These are phyloP conservation scores for Chlorophyllum brunneum DNA, from an alignment of 768 basidiomycete species.

Conservation along the genomic window DNA sequence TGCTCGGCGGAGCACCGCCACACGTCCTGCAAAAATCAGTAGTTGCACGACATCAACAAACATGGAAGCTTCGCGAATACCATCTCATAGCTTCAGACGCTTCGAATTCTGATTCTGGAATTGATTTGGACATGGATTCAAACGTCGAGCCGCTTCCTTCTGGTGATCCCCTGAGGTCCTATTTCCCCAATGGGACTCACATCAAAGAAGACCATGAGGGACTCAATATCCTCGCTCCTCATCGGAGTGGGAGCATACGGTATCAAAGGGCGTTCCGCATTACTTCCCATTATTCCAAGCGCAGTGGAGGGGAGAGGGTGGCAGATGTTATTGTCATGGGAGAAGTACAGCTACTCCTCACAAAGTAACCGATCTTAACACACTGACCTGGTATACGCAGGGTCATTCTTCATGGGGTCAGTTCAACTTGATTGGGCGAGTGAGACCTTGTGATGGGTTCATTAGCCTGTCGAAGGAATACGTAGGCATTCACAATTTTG, in stretches of 20 bases:
- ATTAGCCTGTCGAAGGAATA: conserved; percentile 84
- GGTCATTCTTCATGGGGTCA: conserved; percentile 93
- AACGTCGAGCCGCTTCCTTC: conserved; percentile 37
- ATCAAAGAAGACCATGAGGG: conserved; percentile 46
- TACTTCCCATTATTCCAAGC: background rate
- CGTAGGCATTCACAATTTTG: conserved; percentile 35
- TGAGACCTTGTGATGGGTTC: conserved; percentile 80
- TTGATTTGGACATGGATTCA: conserved; percentile 26
- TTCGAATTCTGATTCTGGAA: conserved; percentile 27
- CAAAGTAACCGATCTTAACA: background rate
- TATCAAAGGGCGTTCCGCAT: conserved; percentile 26
- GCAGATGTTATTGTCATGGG: conserved; percentile 68
- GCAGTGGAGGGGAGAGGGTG: conserved; percentile 17
- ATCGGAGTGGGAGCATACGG: conserved; percentile 23
- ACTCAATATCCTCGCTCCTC: conserved; percentile 44
- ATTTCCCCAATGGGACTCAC: conserved; percentile 51
- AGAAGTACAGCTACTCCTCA: conserved; percentile 44
- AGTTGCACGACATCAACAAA: conserved; percentile 83
- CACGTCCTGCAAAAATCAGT: conserved; percentile 65
- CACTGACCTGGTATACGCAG: conserved; percentile 30
- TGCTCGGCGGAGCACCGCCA: conserved; percentile 68
- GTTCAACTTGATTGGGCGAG: conserved; percentile 73
- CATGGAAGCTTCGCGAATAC: conserved; percentile 84
- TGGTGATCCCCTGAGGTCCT: conserved; percentile 61
- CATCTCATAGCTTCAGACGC: conserved; percentile 40